These are phyloP conservation scores for Senna siamea DNA, from an alignment of 306 rosid species.

Conservation along the genomic window DNA sequence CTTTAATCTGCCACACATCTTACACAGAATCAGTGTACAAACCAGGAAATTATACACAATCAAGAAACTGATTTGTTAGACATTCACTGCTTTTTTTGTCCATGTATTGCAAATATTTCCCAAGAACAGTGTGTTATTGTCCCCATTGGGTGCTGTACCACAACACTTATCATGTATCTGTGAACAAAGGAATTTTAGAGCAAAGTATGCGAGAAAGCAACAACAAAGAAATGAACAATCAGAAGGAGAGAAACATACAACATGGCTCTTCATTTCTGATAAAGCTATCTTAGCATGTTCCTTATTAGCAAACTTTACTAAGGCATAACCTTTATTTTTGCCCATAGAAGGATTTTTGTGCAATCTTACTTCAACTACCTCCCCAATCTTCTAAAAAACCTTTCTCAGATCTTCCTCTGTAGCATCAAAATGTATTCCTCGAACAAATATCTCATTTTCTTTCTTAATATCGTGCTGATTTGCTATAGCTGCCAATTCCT, in stretches of 20 bases:
- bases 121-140: slow-evolving; percentile 68
- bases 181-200: slow-evolving; percentile 33
- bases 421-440: slow-evolving; percentile 76
- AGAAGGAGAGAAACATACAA: slow-evolving; percentile 56
- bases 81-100: slow-evolving; percentile 82
- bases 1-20: slow-evolving; percentile 57
- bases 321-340: slow-evolving; percentile 81
- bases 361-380: slow-evolving; percentile 76
- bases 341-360: slow-evolving; percentile 61
- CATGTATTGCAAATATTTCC: slow-evolving; percentile 85
- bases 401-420: slow-evolving; percentile 75
- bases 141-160: slow-evolving; percentile 77
- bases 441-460: slow-evolving; percentile 78
- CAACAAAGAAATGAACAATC: slow-evolving; percentile 27
- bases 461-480: slow-evolving; percentile 62
- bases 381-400: slow-evolving; percentile 77
- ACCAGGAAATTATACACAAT: slow-evolving; percentile 22
- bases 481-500: slow-evolving; percentile 56
- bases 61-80: slow-evolving; percentile 21
- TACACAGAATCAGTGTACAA: slow-evolving; percentile 36
- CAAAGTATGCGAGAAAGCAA: slow-evolving; percentile 7
- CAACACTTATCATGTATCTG: slow-evolving; percentile 82
- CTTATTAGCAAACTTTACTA: slow-evolving; percentile 70
- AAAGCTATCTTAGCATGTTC: slow-evolving; percentile 71
- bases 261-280: slow-evolving; percentile 82